Percentiles rank a stretch among this genome's conserved stretches.
phyloP scores from a whole-genome alignment of 352 stramenopile genomes.

The Globisporangium canariense region DNA sequence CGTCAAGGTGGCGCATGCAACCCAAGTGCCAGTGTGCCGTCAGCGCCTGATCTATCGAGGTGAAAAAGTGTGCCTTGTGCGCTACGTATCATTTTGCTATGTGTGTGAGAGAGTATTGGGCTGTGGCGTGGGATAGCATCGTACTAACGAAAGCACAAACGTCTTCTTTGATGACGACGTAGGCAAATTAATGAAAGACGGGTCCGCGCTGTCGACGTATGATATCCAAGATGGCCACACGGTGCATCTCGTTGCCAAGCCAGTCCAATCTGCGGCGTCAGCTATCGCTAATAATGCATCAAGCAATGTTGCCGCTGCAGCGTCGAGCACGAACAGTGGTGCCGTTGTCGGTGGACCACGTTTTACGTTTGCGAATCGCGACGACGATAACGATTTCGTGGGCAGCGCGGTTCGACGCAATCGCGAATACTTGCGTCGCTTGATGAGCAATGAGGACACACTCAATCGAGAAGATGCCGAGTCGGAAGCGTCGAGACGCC shows the following conservation, averaged over 20 bases:
- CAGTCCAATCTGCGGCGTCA: neutral
- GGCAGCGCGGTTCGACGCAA: constrained; percentile 6
- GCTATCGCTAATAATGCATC: neutral
- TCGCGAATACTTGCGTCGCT: constrained; percentile 14
- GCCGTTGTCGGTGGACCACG: neutral
- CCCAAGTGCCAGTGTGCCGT: constrained; percentile 47
- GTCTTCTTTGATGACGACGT: neutral
- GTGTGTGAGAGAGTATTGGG: neutral
- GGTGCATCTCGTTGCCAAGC: constrained; percentile 88
- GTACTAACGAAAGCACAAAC: neutral
- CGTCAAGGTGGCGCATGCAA: constrained; percentile 45
- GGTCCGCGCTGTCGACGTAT: constrained; percentile 61
- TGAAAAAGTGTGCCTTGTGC: neutral
- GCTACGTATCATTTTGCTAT: neutral
- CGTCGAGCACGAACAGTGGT: neutral
- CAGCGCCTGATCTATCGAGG: constrained; percentile 92
- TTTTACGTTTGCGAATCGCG: constrained; percentile 7
- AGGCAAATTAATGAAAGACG: constrained; percentile 87
- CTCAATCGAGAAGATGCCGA: constrained; percentile 1
- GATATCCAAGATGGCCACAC: constrained; percentile 91
- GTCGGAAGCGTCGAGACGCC: constrained; percentile 5
- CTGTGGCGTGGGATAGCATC: neutral
- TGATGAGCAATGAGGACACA: constrained; percentile 11
- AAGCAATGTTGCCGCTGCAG: neutral
- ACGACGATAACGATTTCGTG: constrained; percentile 9